Base-by-base conservation (phyloP, 129 eudicot genomes). In the Pseudognaphalium luteoalbum region DNA sequence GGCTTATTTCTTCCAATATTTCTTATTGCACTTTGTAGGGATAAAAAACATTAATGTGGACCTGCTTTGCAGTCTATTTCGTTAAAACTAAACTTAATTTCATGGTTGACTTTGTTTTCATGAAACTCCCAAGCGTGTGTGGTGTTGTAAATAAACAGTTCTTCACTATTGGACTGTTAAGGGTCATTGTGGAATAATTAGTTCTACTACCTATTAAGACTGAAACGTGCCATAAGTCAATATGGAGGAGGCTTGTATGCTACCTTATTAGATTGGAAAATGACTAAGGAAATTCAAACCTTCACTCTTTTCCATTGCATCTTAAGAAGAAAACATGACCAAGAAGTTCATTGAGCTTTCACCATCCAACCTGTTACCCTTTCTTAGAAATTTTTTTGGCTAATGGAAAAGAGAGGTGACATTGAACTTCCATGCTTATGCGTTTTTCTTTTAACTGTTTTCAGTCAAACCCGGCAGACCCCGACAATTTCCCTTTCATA, bases 401-500 rank as follows among this genome's bases (percentile, higher is more conserved):
- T 47, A 11, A n/a, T 57, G 60, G 60, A 54, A 57, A 47, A n/a
- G 3, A 57, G 28, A 57, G 4, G 12, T 6, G 29, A 57, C 21
- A n/a, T 2, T 6, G 22, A 19, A 57, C 47, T 47, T 47, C 54
- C 17, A 14, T 47, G 17, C 62, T 71, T n/a, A 16, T 50, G 16
- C 2, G 4, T 57, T 35, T 35, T 3, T 19, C n/a, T 72, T 58
- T 58, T 25, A 7, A 74, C 57, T 32, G n/a, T 58, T 58, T 73
- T 68, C 85, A 94, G 98, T 97, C 98, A 59, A 94, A 89, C 68
- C 98, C 98, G 33, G 82, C 93, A 63, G 98, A 94, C 51, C 91
- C 93, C 9, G 85, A 78, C 83, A 82, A 86, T 44, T 94, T 94
- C 76, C 98, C 97, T 10, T 94, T 94, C 79, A 91, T 94, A 81